Evolutionary conservation across 176 grass and related monocot species (phyloP), one percentile per base, ranked within the genome.

Genomic region (Oryza glumipatula): DNA sequence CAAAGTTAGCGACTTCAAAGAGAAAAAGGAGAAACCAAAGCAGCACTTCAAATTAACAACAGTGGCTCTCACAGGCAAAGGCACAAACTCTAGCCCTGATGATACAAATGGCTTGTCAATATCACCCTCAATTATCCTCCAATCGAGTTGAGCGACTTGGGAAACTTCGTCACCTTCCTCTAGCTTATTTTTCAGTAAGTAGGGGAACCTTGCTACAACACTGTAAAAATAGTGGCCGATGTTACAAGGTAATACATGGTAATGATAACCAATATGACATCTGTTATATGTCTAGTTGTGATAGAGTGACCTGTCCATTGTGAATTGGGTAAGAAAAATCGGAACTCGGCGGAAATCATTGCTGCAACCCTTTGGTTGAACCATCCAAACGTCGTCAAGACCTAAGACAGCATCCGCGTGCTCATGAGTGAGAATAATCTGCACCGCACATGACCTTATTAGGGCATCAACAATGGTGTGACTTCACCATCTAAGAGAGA

Each of bases 341-440:
- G 91, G 91, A 83, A 92, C 77, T 70, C 65, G 80, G 51, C 89
- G 17, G 1, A 76, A 78, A 33, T 83, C 83, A 68, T 98, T 86
- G 77, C 60, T 78, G 21, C 19, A 16, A 64, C 81, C 87, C 43
- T 44, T 87, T 52, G 89, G 71, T 28, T 95, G 89, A 30, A 92
- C 87, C 30, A 83, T 48, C 43, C 87, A 88, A 44, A 94, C 83
- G 28, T 98, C 96, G n/a, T 90, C 87, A 76, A 98, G 96, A n/a
- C 93, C 96, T 75, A 95, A 88, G 56, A 92, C 56, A 70, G 96
- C 96, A 65, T 98, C 96, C 0, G 96, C 93, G 61, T 98, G 96
- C 38, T 98, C 96, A 85, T 95, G 96, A 15, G 96, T 98, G 56
- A 98, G 88, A 87, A 98, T 95, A 70, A 98, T 92, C 96, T 95